Evolutionary conservation across 371 early-diverging fungal genomes (phyloP).

Genomic region (Apophysomyces elegans): DNA sequence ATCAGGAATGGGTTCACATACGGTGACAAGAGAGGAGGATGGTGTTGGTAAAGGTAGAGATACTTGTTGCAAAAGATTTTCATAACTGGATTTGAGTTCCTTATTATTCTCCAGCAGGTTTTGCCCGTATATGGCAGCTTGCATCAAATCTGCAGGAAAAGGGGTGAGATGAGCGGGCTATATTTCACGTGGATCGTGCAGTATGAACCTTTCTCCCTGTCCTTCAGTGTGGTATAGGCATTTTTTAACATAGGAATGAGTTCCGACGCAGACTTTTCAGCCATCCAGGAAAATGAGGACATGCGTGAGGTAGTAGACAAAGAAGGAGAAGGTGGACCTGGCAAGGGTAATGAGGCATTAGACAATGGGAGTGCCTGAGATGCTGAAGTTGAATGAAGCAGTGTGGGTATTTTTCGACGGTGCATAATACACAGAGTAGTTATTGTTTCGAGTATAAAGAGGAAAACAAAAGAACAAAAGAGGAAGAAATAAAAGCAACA

Average conservation of each 20-base stretch:
- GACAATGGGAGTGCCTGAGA: not conserved
- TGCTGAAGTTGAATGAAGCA: not conserved
- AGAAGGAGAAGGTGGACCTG: slow-evolving; percentile 32
- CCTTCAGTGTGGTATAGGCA: slow-evolving; percentile 32
- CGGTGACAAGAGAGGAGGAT: slow-evolving; percentile 20
- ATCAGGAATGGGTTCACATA: slow-evolving; percentile 6
- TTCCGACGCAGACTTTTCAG: slow-evolving; percentile 29
- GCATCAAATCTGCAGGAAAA: slow-evolving; percentile 37
- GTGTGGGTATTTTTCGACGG: slow-evolving; percentile 9
- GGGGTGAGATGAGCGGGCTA: not conserved
- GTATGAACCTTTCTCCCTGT: slow-evolving; percentile 31
- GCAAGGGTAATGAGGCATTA: slow-evolving; percentile 1
- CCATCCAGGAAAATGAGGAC: slow-evolving; percentile 31
- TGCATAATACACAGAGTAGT: not conserved
- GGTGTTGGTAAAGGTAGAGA: slow-evolving; percentile 17
- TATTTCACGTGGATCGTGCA: slow-evolving; percentile 12
- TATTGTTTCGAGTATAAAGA: slow-evolving; percentile 6
- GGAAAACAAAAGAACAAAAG: slow-evolving; percentile 7
- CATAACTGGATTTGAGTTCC: slow-evolving; percentile 49
- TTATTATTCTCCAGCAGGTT: slow-evolving; percentile 51
- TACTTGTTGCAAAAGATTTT: slow-evolving; percentile 37
- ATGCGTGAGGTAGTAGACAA: slow-evolving; percentile 28
- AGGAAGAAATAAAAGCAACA: not conserved
- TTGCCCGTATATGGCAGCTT: slow-evolving; percentile 57
- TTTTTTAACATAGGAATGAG: slow-evolving; percentile 30